Base-by-base conservation (phyloP, 495 filamentous ascomycete species). In the Polyplosphaeria fusca region DNA sequence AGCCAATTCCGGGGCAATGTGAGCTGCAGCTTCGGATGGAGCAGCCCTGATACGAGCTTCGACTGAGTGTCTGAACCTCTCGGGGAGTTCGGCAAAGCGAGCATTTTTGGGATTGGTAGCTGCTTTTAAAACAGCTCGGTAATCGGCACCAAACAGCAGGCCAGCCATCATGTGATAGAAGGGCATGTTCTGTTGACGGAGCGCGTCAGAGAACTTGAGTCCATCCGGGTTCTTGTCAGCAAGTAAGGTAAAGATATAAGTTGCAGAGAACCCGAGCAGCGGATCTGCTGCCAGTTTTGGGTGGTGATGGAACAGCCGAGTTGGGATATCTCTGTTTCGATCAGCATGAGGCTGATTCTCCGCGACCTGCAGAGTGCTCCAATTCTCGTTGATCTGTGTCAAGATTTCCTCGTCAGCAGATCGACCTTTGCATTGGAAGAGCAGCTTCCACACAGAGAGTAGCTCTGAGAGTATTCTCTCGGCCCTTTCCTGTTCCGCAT, bases 351-450 rank as follows among this genome's bases (percentile, higher is more conserved):
- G 7, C 14, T 35, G 7, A 7, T 14, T 14, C 30, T 35, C 30
- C 30, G 30, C 30, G 14, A 35, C 14, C 7, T 35, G 7, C 14
- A 60, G 5, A 1, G 37, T 22, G 4, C 4, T 23, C 52, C 52
- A 55, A 16, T 37, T 38, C 5, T 23, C 25, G 13, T 18, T 28
- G 9, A 38, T 22, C 9, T n/a, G 24, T n/a, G 49, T 20, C 25
- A 50, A 19, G 12, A 37, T 23, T 7, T 16, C 22, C 11, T 49
- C 22, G 4, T 9, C 18, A 16, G 42, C 14, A n/a, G n/a, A n/a
- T n/a, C n/a, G n/a, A 12, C 59, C 46, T 32, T 61, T 39, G 37
- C 32, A 54, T 27, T 57, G 56, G 42, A 65, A 58, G 22, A 61
- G 45, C 16, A 61, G 28, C 16, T 27, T 39, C 64, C 64, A 66